Evolutionary conservation across 768 basidiomycete genomes (phyloP), one percentile per base, ranked within the genome.

Genomic region (Lactifluus hygrophoroides): DNA sequence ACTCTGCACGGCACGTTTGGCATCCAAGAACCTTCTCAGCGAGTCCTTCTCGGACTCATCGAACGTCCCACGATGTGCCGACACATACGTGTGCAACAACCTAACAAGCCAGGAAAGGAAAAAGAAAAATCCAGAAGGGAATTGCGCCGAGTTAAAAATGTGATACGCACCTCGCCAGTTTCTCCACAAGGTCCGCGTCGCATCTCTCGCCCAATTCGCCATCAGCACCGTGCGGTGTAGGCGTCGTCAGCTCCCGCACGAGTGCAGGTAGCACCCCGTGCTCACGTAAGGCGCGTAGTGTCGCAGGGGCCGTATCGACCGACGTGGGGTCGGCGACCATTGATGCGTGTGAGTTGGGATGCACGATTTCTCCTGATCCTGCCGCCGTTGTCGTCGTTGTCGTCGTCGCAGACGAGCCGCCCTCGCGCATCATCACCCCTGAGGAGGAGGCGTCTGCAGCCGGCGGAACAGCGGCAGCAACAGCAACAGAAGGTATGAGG

Each of bases 341-440:
- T 17, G 81, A 77, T 0, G 85, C 81, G 66, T 88, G 88, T 7
- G 86, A 89, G 70, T 89, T 89, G 27, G 81, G 74, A 67, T 87
- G 80, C n/a, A 88, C 75, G 0, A 77, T 75, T 48, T 62, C 32
- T 10, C 32, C 32, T 32, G 5, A 5, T 17, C 65, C 45, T 21
- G n/a, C 40, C n/a, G 47, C n/a, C 7, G 60, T 1, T n/a, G n/a
- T n/a, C n/a, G n/a, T n/a, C n/a, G 32, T 5, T 44, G 45, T n/a
- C n/a, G n/a, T n/a, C n/a, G 11, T 25, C 21, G 5, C 68, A 5
- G 32, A 32, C 5, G 32, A 53, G 16, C 67, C 51, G 11, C 69
- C 57, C 10, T 66, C 23, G 46, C 64, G 69, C 28, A 68, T 25
- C 13, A 57, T 53, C 5, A 51, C 34, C 14, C 19, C n/a, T 37